Evolutionary conservation across 768 basidiomycete genomes (phyloP).

Genomic region (Leccinum obscurum): DNA sequence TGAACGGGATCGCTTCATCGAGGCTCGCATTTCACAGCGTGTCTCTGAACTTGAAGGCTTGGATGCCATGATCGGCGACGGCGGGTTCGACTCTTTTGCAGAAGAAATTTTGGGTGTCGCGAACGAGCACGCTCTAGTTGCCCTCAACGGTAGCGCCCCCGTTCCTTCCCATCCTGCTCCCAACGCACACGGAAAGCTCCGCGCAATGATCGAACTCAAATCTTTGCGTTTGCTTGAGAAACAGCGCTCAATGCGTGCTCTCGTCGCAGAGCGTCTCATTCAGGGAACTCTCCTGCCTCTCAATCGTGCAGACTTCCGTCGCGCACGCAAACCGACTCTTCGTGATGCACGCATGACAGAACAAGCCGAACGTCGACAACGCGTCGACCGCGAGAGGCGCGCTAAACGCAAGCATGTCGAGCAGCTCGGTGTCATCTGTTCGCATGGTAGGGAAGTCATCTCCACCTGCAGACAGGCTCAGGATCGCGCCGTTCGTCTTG

Average conservation of each 20-base stretch:
- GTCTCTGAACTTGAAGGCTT: constrained; percentile 82
- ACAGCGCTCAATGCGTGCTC: constrained; percentile 83
- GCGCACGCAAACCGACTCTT: constrained; percentile 79
- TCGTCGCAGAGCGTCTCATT: constrained; percentile 82
- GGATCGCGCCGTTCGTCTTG: constrained; percentile 58
- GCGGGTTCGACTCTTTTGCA: constrained; percentile 55
- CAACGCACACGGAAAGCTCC: constrained; percentile 78
- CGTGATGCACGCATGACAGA: constrained; percentile 91
- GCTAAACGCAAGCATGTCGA: constrained; percentile 97
- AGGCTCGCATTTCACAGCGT: constrained; percentile 85
- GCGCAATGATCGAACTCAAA: constrained; percentile 92
- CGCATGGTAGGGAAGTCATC: constrained; percentile 77
- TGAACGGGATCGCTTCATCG: constrained; percentile 89
- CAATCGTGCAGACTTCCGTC: constrained; percentile 90
- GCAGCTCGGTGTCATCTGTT: constrained; percentile 83
- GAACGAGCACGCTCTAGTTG: constrained; percentile 16
- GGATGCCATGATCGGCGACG: constrained; percentile 79
- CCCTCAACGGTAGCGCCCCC: constrained; percentile 31
- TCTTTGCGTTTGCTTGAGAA: constrained; percentile 85
- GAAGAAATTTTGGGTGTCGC: constrained; percentile 33
- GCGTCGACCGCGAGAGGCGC: constrained; percentile 86
- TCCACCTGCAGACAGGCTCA: constrained; percentile 67
- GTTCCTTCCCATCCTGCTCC: constrained; percentile 48
- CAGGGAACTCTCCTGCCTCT: constrained; percentile 88
- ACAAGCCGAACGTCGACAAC: constrained; percentile 86